Evolutionary conservation across 2,329 filamentous ascomycete species (phyloP).

Genomic region (Penicillium concentricum): DNA sequence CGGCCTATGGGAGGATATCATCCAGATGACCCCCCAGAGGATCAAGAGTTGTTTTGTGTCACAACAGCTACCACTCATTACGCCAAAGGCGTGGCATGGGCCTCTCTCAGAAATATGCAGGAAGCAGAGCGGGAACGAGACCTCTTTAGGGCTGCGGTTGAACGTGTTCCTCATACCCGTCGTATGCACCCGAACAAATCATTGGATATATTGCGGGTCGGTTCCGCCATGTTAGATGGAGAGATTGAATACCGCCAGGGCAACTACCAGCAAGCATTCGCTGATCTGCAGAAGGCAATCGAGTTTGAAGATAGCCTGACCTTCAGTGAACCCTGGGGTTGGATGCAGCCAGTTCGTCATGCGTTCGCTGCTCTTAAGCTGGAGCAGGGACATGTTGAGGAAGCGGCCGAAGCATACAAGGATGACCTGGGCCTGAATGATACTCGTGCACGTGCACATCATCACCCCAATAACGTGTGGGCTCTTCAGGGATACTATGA

Average conservation of each 20-base stretch:
- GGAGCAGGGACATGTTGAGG: conserved; percentile 59
- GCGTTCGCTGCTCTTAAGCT: conserved; percentile 67
- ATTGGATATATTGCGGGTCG: conserved; percentile 63
- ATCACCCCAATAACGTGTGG: conserved; percentile 73
- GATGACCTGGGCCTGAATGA: conserved; percentile 60
- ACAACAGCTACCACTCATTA: conserved; percentile 68
- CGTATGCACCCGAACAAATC: conserved; percentile 66
- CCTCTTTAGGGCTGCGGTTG: conserved; percentile 53
- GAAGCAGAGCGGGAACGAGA: conserved; percentile 53
- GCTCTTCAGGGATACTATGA: conserved; percentile 70
- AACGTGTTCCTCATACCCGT: conserved; percentile 57
- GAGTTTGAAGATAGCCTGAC: conserved; percentile 60
- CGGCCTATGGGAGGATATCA: conserved; percentile 66
- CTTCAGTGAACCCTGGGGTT: conserved; percentile 73
- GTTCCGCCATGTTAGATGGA: conserved; percentile 66
- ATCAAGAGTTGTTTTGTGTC: conserved; percentile 54
- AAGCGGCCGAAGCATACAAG: conserved; percentile 56
- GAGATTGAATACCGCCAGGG: conserved; percentile 68
- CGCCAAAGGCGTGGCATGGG: conserved; percentile 63
- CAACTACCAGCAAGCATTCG: conserved; percentile 59
- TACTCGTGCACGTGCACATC: conserved; percentile 59
- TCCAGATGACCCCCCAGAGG: too few relatives aligned
- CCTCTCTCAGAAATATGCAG: conserved; percentile 54
- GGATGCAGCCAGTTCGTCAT: conserved; percentile 72
- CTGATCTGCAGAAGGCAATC: conserved; percentile 56